These are phyloP conservation scores for Suhomyces vadensis DNA, from an alignment of 805 yeast genomes.

Conservation along the genomic window DNA sequence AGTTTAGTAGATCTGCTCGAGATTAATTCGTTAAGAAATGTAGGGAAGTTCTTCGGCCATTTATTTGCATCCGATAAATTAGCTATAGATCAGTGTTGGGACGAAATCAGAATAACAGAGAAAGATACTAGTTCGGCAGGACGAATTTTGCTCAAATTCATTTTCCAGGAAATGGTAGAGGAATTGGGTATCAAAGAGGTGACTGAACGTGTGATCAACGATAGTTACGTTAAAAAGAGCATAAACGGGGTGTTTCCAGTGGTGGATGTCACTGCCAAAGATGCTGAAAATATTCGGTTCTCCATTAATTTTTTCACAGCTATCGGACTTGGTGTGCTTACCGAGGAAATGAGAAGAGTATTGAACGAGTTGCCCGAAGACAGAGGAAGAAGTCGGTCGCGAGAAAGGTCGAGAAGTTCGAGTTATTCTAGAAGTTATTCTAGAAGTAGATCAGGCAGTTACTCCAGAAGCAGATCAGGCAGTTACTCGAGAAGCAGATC, in stretches of 20 bases:
- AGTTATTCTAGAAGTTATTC: slow-evolving; percentile 17
- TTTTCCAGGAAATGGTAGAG: slow-evolving; percentile 76
- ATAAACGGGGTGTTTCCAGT: slow-evolving; percentile 66
- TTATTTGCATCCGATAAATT: slow-evolving; percentile 68
- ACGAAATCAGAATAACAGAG: slow-evolving; percentile 61
- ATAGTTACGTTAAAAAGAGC: slow-evolving; percentile 50
- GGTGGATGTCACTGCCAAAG: slow-evolving; percentile 27
- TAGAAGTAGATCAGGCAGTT: slow-evolving; percentile 15
- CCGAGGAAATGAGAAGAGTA: slow-evolving; percentile 75
- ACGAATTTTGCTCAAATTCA: slow-evolving; percentile 76
- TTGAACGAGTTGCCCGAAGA: slow-evolving; percentile 36
- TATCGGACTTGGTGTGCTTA: slow-evolving; percentile 79
- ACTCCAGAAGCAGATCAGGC: slow-evolving; percentile 16
- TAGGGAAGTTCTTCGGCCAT: slow-evolving; percentile 87
- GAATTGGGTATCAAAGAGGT: slow-evolving; percentile 66
- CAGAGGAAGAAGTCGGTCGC: slow-evolving; percentile 17
- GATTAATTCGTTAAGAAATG: slow-evolving; percentile 69
- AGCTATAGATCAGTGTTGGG: slow-evolving; percentile 58
- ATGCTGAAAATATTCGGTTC: slow-evolving; percentile 61
- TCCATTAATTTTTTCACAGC: slow-evolving; percentile 92
- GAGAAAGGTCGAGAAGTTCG: slow-evolving; percentile 19
- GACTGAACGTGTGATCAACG: slow-evolving; percentile 47
- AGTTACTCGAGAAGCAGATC: slow-evolving; percentile 16
- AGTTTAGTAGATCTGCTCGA: slow-evolving; percentile 63
- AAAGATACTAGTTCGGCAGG: slow-evolving; percentile 74